A percentile compares a stretch with the other conserved stretches of the same genome.
Conservation (phyloP, 306 rosid species). For the Senna siamea region DNA sequence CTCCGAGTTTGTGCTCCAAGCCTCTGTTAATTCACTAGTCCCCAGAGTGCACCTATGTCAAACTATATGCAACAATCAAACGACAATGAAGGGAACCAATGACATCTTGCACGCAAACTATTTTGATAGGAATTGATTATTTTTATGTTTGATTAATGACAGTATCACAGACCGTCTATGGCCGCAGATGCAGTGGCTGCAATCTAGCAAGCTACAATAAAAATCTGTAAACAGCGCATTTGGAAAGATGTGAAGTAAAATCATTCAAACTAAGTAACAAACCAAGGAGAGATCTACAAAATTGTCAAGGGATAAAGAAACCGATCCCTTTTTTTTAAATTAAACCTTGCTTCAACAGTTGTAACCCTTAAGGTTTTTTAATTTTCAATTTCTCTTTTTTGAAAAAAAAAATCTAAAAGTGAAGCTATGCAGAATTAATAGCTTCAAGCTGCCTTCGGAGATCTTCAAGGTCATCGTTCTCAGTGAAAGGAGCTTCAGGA, state of each 20-base stretch:
- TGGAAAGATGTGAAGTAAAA: not conserved
- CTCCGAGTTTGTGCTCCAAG: not conserved
- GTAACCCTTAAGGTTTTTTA: not conserved
- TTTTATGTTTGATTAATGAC: not conserved
- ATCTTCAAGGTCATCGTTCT: constrained; percentile 78
- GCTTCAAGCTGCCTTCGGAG: constrained; percentile 85
- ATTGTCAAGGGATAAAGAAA: constrained; percentile 21
- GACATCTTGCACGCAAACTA: not conserved
- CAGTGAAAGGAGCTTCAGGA: constrained; percentile 41
- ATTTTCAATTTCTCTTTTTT: not conserved
- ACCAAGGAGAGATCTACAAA: constrained; percentile 15
- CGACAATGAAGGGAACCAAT: too few species aligned
- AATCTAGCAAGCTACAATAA: not conserved
- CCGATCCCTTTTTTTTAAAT: not conserved
- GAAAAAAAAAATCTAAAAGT: not conserved
- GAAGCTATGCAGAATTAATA: constrained; percentile 62
- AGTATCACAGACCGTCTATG: not conserved
- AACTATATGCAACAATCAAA: not conserved
- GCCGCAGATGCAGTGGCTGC: not conserved
- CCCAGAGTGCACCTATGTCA: not conserved
- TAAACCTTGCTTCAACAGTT: constrained; percentile 1
- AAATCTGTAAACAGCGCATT: not conserved
- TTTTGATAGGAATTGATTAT: not conserved
- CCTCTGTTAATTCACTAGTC: not conserved
- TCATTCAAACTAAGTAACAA: constrained; percentile 9